phyloP scores from a whole-genome alignment of 2,329 filamentous ascomycete genomes.

The Clonostachys chloroleuca region DNA sequence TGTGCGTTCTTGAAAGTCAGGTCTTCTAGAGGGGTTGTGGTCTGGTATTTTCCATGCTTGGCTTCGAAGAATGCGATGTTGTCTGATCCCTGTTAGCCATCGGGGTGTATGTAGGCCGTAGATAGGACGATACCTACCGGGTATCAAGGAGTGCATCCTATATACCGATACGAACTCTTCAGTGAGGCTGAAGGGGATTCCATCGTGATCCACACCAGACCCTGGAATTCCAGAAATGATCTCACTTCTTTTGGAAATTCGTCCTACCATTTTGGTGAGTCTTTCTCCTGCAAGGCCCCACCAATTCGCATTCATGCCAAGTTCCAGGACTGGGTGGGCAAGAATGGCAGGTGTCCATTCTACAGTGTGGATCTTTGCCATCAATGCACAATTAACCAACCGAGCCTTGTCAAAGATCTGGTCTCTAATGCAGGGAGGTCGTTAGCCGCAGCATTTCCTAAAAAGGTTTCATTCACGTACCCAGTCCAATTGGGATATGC shows the following conservation, averaged over 20 bases:
- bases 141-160: conserved; percentile 32
- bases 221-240: conserved; percentile 11
- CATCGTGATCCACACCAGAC: conserved; percentile 21
- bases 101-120: neutral
- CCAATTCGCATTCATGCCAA: conserved; percentile 39
- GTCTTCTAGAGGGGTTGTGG: conserved; percentile 19
- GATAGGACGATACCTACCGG: conserved; percentile 4
- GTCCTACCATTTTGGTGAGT: conserved; percentile 26
- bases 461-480: neutral
- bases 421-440: conserved; percentile 23
- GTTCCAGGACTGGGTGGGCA: conserved; percentile 31
- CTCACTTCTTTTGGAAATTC: conserved; percentile 16
- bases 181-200: conserved; percentile 31
- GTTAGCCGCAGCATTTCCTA: neutral
- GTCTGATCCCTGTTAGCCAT: conserved; percentile 2
- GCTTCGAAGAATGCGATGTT: conserved; percentile 16
- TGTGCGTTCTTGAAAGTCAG: conserved; percentile 24
- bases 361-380: conserved; percentile 44
- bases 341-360: conserved; percentile 44
- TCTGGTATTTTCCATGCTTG: conserved; percentile 10
- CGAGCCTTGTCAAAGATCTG: conserved; percentile 37
- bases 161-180: conserved; percentile 40
- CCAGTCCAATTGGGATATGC: conserved; percentile 18
- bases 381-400: conserved; percentile 38
- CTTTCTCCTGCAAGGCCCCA: conserved; percentile 35